Conservation (phyloP, 306 rosid species). For the Cucurbita moschata region DNA sequence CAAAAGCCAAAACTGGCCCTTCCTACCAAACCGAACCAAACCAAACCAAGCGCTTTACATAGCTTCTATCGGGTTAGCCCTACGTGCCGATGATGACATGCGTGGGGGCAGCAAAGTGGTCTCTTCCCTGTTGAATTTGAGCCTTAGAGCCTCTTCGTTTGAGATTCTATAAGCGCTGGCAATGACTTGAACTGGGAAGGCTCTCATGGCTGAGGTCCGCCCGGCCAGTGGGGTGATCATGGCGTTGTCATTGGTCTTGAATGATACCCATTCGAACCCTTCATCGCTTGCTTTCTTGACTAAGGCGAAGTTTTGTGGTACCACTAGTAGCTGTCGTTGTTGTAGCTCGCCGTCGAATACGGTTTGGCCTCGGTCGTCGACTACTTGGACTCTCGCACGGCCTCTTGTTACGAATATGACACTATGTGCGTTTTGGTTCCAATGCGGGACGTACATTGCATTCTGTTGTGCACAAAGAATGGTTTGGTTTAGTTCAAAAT, state of each 20-base stretch:
- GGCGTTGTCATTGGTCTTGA: slow-evolving; percentile 41
- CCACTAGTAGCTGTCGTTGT: slow-evolving; percentile 20
- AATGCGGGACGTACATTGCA: slow-evolving; percentile 40
- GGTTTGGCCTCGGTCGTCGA: slow-evolving; percentile 27
- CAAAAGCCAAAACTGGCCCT: slow-evolving; percentile 9
- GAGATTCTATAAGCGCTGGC: slow-evolving; percentile 16
- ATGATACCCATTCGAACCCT: slow-evolving; percentile 32
- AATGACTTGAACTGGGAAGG: slow-evolving; percentile 32
- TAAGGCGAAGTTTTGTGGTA: slow-evolving; percentile 50
- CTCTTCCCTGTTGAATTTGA: slow-evolving; percentile 30
- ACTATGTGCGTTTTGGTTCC: slow-evolving; percentile 39
- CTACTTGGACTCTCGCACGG: slow-evolving; percentile 31
- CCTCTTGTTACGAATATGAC: slow-evolving; percentile 34
- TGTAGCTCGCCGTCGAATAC: slow-evolving; percentile 26
- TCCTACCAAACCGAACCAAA: background rate
- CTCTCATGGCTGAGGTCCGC: slow-evolving; percentile 5
- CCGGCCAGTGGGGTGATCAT: slow-evolving; percentile 30
- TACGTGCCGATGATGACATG: background rate
- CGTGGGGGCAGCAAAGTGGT: slow-evolving; percentile 16
- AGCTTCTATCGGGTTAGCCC: background rate
- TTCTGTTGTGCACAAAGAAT: slow-evolving; percentile 7
- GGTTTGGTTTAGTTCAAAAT: too few species aligned
- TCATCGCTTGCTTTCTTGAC: slow-evolving; percentile 21
- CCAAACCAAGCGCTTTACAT: background rate
- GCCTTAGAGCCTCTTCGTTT: slow-evolving; percentile 15